Evolutionary conservation across 2,329 filamentous ascomycete genomes (phyloP).

Genomic region (Cryphonectria naterciae): DNA sequence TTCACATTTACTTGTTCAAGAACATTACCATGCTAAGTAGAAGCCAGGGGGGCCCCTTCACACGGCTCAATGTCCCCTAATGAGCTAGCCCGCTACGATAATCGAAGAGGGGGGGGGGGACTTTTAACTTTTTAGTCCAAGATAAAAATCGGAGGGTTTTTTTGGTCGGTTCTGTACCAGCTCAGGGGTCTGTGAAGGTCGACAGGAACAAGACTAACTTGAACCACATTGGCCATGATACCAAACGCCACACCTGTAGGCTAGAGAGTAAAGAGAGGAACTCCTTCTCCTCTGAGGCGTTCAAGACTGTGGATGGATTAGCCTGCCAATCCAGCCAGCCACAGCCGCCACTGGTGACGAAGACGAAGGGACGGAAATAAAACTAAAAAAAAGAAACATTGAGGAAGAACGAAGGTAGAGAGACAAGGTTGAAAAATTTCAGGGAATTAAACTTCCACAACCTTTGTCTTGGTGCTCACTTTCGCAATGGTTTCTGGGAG

Average conservation of each 20-base stretch:
- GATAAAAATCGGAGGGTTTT: background rate
- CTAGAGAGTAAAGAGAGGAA: background rate
- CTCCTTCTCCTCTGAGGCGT: background rate
- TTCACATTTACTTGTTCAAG: background rate
- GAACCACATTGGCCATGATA: slow-evolving; percentile 3
- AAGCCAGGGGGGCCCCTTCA: background rate
- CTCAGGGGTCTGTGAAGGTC: background rate
- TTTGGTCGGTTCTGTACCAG: no score
- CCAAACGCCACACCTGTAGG: slow-evolving; percentile 10
- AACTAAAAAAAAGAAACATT: no score
- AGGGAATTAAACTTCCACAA: background rate
- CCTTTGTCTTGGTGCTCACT: no score
- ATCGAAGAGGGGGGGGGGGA: background rate
- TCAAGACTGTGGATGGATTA: background rate
- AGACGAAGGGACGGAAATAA: background rate
- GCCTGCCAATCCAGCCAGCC: background rate
- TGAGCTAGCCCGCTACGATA: background rate
- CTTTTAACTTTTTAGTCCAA: background rate
- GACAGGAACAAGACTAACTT: slow-evolving; percentile 19
- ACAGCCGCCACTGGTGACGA: background rate
- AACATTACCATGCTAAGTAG: background rate
- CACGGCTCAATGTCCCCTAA: background rate
- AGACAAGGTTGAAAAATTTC: background rate
- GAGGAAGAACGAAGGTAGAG: background rate
- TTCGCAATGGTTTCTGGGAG: no score